Evolutionary conservation across 495 filamentous ascomycete genomes (phyloP).

Genomic region (Talaromyces proteolyticus): DNA sequence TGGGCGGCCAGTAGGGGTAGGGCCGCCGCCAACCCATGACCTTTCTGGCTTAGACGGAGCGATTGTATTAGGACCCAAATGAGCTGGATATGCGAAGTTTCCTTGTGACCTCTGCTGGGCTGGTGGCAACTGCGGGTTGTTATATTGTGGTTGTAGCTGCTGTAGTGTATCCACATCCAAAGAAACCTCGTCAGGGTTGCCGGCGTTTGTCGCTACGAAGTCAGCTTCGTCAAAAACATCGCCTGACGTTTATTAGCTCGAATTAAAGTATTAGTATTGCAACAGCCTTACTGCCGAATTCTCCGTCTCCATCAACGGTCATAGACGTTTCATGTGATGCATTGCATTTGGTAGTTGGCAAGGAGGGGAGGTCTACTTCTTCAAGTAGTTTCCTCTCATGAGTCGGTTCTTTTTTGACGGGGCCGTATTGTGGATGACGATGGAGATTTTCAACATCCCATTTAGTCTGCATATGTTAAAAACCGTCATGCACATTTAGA

Average conservation of each 20-base stretch:
- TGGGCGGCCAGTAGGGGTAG: conserved; percentile 4
- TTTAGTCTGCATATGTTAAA: conserved; percentile 38
- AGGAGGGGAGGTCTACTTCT: conserved; percentile 35
- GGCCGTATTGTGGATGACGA: conserved; percentile 69
- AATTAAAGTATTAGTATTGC: not conserved
- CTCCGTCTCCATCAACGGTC: conserved; percentile 36
- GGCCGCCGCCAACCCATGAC: conserved; percentile 17
- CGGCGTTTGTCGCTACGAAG: conserved; percentile 52
- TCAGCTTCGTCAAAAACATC: conserved; percentile 71
- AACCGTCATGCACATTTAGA: not conserved
- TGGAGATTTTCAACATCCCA: conserved; percentile 74
- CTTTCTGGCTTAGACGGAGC: conserved; percentile 41
- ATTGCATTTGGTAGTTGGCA: conserved; percentile 11
- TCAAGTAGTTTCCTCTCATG: conserved; percentile 27
- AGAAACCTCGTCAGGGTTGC: conserved; percentile 59
- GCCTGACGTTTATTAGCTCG: conserved; percentile 31
- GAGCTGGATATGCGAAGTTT: conserved; percentile 10
- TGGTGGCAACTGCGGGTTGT: conserved; percentile 15
- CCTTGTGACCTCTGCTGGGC: conserved; percentile 17
- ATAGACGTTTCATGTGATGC: not conserved
- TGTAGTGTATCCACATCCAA: conserved; percentile 24
- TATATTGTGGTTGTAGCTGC: conserved; percentile 22
- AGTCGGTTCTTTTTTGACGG: conserved; percentile 51
- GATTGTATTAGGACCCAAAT: conserved; percentile 20
- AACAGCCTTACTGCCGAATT: conserved; percentile 60